Conservation (phyloP, 345 rosid genomes). For the Eucalyptus tenuipes region DNA sequence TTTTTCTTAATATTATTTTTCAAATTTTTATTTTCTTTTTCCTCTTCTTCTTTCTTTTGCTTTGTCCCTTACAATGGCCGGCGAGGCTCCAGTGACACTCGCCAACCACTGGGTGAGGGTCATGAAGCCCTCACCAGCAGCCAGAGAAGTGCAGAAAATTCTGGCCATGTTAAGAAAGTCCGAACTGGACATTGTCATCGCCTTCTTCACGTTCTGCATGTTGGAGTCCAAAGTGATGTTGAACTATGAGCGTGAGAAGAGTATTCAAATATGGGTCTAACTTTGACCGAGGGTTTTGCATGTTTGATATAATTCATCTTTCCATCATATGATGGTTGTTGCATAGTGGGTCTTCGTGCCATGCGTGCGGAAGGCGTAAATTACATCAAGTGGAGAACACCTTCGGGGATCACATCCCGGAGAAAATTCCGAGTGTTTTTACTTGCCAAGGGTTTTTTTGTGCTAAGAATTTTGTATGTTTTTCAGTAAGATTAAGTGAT, state of each 20-base stretch:
- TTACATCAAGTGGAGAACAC: not conserved
- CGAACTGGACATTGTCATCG: not conserved
- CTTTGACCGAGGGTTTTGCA: not conserved
- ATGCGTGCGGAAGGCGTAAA: not conserved
- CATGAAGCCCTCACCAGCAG: no score
- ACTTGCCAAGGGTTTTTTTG: not conserved
- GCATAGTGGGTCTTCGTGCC: not conserved
- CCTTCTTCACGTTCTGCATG: not conserved
- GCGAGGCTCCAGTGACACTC: rapidly evolving
- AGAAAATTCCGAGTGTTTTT: not conserved
- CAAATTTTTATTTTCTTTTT: no score
- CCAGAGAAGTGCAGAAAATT: not conserved
- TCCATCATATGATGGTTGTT: not conserved
- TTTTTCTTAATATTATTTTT: no score
- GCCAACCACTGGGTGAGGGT: no score
- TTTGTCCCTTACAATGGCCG: no score
- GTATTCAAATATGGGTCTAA: not conserved
- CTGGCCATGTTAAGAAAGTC: not conserved
- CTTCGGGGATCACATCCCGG: not conserved
- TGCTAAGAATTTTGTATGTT: not conserved
- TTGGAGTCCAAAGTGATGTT: not conserved
- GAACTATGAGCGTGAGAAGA: not conserved
- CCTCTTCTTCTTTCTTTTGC: no score
- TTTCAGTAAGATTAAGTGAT: not conserved
- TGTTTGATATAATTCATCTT: not conserved